A percentile compares a stretch with the other conserved stretches of the same genome.
These are phyloP conservation scores for Trichoderma breve DNA, from an alignment of 2,329 filamentous ascomycete genomes.

Conservation along the genomic window DNA sequence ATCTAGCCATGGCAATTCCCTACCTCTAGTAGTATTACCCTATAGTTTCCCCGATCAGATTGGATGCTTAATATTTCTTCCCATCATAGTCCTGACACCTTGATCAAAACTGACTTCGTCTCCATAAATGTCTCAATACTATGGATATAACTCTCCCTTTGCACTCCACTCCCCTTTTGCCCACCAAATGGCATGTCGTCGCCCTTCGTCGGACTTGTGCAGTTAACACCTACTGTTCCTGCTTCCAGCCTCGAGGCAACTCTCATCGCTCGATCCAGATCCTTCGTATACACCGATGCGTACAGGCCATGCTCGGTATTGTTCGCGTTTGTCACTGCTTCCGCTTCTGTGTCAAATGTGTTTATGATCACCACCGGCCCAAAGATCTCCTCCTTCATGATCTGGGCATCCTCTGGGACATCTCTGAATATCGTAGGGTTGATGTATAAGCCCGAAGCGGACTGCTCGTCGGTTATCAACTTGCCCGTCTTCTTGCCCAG, in stretches of 20 bases:
- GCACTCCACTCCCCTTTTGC: conserved; percentile 12
- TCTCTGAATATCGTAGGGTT: conserved; percentile 31
- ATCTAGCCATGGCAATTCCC: no score
- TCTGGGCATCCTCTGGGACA: conserved; percentile 28
- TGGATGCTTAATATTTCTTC: neutral
- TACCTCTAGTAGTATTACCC: neutral
- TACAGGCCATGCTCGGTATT: conserved; percentile 54
- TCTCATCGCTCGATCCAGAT: conserved; percentile 42
- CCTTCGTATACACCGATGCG: conserved; percentile 54
- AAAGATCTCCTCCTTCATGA: conserved; percentile 34
- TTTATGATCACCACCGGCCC: conserved; percentile 31
- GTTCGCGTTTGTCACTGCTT: conserved; percentile 31
- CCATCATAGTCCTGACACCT: neutral
- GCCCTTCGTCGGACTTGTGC: conserved; percentile 28
- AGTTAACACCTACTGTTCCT: conserved; percentile 45
- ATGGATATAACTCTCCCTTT: neutral
- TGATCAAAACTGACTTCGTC: neutral
- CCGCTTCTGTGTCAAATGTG: conserved; percentile 27
- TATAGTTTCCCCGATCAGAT: neutral
- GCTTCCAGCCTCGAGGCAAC: conserved; percentile 51
- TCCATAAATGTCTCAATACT: conserved; percentile 3
- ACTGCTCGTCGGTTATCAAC: conserved; percentile 40
- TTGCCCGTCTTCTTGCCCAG: conserved; percentile 61
- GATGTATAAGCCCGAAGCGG: conserved; percentile 30
- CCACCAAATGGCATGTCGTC: conserved; percentile 30